Conservation (phyloP, 305 asterid genomes). For the Rubia peregrina region DNA sequence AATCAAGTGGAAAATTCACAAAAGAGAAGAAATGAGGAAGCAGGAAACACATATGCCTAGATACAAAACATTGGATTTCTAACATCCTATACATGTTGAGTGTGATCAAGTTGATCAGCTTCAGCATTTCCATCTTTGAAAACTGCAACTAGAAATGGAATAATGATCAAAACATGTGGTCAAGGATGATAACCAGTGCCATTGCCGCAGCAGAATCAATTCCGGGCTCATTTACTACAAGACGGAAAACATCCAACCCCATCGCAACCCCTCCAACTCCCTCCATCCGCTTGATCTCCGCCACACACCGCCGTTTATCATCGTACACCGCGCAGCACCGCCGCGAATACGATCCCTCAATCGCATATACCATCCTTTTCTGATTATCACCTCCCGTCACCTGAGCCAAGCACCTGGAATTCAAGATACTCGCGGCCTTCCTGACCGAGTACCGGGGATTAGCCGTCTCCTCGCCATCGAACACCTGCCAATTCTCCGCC, state of each 20-base stretch:
- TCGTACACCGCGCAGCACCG: slow-evolving; percentile 53
- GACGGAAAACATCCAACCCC: slow-evolving; percentile 56
- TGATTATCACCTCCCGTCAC: slow-evolving; percentile 23
- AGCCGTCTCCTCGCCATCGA: slow-evolving; percentile 39
- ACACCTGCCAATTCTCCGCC: slow-evolving; percentile 59
- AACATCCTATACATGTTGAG: background rate
- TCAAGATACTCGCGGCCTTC: slow-evolving; percentile 38
- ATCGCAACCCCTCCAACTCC: slow-evolving; percentile 42
- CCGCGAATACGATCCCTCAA: slow-evolving; percentile 52
- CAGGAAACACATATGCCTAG: background rate
- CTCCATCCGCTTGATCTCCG: slow-evolving; percentile 65
- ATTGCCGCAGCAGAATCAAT: slow-evolving; percentile 42
- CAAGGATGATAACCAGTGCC: slow-evolving; percentile 63
- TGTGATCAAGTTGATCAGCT: background rate
- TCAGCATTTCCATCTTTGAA: background rate
- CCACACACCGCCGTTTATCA: slow-evolving; percentile 38
- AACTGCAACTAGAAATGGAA: slow-evolving; percentile 2
- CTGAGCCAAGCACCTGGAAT: slow-evolving; percentile 34
- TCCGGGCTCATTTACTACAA: slow-evolving; percentile 44
- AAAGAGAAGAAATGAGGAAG: background rate
- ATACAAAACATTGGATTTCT: background rate
- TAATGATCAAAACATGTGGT: slow-evolving; percentile 54
- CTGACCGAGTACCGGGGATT: slow-evolving; percentile 39
- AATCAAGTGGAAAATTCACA: background rate
- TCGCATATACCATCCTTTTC: slow-evolving; percentile 27